Percentiles rank a stretch among this genome's conserved stretches.
These are phyloP conservation scores for Pleurotus djamor DNA, from an alignment of 768 basidiomycete genomes.

Conservation along the genomic window DNA sequence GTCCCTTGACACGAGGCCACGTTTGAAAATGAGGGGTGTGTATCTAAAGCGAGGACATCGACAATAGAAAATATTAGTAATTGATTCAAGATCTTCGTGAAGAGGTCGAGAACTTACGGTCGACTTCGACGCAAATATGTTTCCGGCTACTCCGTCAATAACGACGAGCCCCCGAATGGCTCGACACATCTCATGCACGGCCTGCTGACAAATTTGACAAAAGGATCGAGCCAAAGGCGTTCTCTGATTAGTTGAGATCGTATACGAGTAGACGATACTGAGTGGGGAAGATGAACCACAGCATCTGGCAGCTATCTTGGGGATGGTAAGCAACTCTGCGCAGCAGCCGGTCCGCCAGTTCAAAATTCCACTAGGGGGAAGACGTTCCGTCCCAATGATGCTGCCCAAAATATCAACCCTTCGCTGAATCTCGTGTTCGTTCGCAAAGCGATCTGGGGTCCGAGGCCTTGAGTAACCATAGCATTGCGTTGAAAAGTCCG, in stretches of 20 bases:
- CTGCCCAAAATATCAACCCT: not conserved
- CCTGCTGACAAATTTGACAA: not conserved
- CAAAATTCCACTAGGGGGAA: not conserved
- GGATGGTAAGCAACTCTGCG: not conserved
- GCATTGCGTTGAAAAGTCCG: not conserved
- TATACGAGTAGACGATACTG: not conserved
- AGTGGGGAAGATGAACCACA: not conserved
- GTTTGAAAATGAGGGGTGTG: no score
- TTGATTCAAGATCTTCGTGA: not conserved
- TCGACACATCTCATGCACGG: not conserved
- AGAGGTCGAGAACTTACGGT: not conserved
- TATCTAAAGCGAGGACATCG: not conserved
- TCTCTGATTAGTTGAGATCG: not conserved
- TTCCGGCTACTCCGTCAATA: not conserved
- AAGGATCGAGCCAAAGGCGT: not conserved
- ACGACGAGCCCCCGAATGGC: not conserved
- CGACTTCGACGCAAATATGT: not conserved
- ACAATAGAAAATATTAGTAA: not conserved
- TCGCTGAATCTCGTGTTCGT: not conserved
- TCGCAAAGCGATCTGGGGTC: not conserved
- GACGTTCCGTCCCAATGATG: not conserved
- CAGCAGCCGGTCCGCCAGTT: not conserved
- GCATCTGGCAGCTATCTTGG: not conserved
- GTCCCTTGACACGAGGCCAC: no score
- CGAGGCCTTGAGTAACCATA: not conserved